Conservation (phyloP, 108 stramenopile genomes). For the Nannochloropsis gaditana region DNA sequence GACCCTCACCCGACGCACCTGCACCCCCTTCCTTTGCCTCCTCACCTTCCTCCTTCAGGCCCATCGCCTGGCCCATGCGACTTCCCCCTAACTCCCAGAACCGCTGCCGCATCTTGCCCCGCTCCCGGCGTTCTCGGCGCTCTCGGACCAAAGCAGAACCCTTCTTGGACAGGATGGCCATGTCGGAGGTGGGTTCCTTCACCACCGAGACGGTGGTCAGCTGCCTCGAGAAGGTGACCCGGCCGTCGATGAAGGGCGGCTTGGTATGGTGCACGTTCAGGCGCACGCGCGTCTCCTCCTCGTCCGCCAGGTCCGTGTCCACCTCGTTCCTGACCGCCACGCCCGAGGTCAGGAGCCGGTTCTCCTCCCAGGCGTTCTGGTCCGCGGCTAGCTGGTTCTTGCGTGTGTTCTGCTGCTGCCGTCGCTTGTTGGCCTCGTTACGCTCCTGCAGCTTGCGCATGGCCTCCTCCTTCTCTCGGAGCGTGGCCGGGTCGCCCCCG, state of each 20-base stretch:
- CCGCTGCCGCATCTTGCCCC: conserved; percentile 82
- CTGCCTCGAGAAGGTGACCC: conserved; percentile 70
- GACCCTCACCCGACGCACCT: background rate
- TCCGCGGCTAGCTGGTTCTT: conserved; percentile 64
- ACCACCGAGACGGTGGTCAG: conserved; percentile 63
- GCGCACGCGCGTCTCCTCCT: conserved; percentile 45
- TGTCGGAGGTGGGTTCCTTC: conserved; percentile 61
- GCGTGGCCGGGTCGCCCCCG: conserved; percentile 69
- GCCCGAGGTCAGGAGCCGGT: conserved; percentile 75
- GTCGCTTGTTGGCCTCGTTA: background rate
- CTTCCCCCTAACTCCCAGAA: conserved; percentile 98
- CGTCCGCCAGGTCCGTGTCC: conserved; percentile 66
- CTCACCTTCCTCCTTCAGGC: conserved; percentile 53
- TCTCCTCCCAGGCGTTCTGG: conserved; percentile 95
- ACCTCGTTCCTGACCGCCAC: conserved; percentile 66
- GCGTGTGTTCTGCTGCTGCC: conserved; percentile 24
- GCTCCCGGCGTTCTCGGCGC: conserved; percentile 70
- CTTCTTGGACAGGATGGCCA: conserved; percentile 81
- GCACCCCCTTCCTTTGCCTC: conserved; percentile 30
- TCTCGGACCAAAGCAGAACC: conserved; percentile 69
- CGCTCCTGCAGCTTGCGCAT: conserved; percentile 60
- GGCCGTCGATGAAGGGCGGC: conserved; percentile 86
- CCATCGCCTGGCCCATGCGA: conserved; percentile 84
- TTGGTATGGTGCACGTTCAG: conserved; percentile 80
- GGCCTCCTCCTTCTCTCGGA: conserved; percentile 68